Evolutionary conservation across 768 basidiomycete genomes (phyloP), one percentile per base, ranked within the genome.

Genomic region (Leccinellum rugosiceps): DNA sequence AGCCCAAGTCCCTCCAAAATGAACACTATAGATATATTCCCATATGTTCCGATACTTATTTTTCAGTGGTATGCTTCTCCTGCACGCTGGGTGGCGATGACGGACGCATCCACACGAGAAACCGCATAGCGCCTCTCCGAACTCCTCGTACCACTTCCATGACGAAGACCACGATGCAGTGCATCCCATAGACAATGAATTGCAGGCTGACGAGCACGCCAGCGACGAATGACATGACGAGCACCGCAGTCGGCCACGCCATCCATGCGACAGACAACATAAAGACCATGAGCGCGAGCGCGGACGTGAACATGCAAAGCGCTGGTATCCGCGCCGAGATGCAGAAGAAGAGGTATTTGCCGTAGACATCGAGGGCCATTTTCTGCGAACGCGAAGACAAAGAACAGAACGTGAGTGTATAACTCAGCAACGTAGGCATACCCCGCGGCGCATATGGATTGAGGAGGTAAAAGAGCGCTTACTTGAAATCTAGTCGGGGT

Each of bases 281-380:
- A 72, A 88, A 90, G 1, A 67, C 60, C 76, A 85, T 83, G 8
- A 90, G 76, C 1, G 84, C 75, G n/a, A 80, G 45, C 0, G 82
- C 76, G 11, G 86, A 82, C 30, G 76, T 57, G 54, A 86, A 77
- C 75, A 85, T 81, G 66, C 84, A 83, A 7, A 88, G 59, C 0
- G 81, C 78, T 0, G 88, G 88, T 13, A 88, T 72, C 21, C 87
- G 80, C 6, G 87, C 77, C 1, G 84, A 82, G 14, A 90, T 76
- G 28, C 83, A 77, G 68, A 90, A 90, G 74, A 88, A 89, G 56
- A 87, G 75, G 68, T 86, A 86, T 10, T 78, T 77, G 23, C 74
- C 76, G 60, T 83, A 86, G 31, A 89, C 59, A 63, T 88, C 88
- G 8, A 64, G 69, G 0, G 88, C 59, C 59, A 67, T 55, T 65